phyloP scores from a whole-genome alignment of 441 rosid species.

The Gossypium laxum region DNA sequence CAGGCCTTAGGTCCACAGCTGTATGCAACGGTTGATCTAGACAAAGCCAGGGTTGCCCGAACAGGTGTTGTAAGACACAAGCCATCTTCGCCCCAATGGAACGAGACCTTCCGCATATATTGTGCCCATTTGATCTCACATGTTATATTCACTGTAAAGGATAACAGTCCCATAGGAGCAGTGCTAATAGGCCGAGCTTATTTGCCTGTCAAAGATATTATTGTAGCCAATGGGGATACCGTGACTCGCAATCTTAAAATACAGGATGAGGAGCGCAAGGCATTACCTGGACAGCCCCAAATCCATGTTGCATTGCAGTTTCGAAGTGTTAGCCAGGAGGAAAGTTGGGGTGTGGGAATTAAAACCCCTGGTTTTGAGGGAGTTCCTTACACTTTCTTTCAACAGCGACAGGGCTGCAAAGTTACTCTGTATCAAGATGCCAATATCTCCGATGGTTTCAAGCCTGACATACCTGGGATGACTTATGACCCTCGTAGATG shows the following conservation, averaged over 20 bases:
- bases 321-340: constrained; percentile 12
- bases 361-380: background rate
- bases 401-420: constrained; percentile 11
- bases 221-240: constrained; percentile 16
- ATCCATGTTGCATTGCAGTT: constrained; percentile 30
- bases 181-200: constrained; percentile 48
- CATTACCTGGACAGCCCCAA: constrained; percentile 26
- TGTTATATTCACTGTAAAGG: constrained; percentile 37
- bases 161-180: constrained; percentile 34
- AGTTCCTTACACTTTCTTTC: constrained; percentile 10
- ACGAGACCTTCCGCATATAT: constrained; percentile 32
- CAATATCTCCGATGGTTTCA: constrained; percentile 13
- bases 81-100: constrained; percentile 26
- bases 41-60: constrained; percentile 42
- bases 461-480: constrained; percentile 8
- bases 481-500: constrained; percentile 23
- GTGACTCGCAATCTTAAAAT: constrained; percentile 19
- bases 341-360: constrained; percentile 10
- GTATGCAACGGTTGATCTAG: constrained; percentile 51
- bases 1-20: constrained; percentile 29
- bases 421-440: constrained; percentile 16
- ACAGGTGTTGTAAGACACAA: background rate
- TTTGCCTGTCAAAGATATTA: constrained; percentile 28
- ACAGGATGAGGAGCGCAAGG: constrained; percentile 20
- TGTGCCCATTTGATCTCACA: constrained; percentile 40